Conservation (phyloP, 2,329 filamentous ascomycete genomes). For the Aspergillus clavatus region DNA sequence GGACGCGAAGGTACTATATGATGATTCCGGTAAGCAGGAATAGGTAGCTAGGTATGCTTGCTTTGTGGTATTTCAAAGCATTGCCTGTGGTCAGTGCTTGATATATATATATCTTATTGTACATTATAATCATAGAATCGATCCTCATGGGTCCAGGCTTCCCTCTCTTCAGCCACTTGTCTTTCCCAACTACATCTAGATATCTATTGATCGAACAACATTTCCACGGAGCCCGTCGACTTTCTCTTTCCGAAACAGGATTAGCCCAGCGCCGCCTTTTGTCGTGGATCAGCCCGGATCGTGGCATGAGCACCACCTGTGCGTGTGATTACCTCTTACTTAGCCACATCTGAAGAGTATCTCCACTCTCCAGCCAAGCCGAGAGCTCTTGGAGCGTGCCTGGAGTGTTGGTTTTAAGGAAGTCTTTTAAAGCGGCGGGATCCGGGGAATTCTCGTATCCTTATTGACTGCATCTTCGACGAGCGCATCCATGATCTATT, state of each 20-base stretch:
- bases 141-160: not conserved
- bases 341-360: no score
- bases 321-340: no score
- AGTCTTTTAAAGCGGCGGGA: not conserved
- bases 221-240: no score
- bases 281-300: no score
- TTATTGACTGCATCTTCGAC: not conserved
- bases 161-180: not conserved
- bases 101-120: not conserved
- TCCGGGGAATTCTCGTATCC: not conserved
- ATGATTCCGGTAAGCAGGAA: conserved; percentile 10
- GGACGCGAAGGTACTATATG: conserved; percentile 26
- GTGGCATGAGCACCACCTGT: no score
- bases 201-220: no score
- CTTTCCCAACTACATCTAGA: no score
- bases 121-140: not conserved
- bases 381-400: no score
- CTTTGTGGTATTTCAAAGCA: not conserved
- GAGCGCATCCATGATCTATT: conserved; percentile 5
- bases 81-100: not conserved
- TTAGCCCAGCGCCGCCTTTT: no score
- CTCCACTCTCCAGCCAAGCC: no score
- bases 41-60: not conserved
- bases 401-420: no score
- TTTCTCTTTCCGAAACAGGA: no score